phyloP scores from a whole-genome alignment of 768 basidiomycete genomes.

The Lactarius evosmus region DNA sequence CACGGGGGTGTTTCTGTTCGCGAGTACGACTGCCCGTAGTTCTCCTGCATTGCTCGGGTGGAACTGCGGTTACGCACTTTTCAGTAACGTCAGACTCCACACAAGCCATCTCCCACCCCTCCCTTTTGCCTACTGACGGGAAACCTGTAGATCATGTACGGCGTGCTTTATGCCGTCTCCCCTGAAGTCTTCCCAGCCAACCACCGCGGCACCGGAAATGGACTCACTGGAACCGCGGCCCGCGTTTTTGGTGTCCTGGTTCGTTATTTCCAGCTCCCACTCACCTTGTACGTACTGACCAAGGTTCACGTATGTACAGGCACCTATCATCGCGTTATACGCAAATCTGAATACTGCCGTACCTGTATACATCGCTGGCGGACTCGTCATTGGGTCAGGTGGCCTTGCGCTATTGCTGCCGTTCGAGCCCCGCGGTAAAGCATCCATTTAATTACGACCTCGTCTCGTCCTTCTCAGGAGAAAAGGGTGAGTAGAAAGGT shows the following conservation, averaged over 20 bases:
- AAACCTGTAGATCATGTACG: constrained; percentile 62
- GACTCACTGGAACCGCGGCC: constrained; percentile 54
- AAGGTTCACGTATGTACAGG: constrained; percentile 39
- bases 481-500: not conserved
- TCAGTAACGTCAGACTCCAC: constrained; percentile 45
- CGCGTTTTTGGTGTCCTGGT: constrained; percentile 71
- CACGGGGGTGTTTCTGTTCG: constrained; percentile 73
- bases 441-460: constrained; percentile 38
- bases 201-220: constrained; percentile 71
- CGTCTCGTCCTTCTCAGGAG: not conserved
- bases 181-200: constrained; percentile 71
- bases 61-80: constrained; percentile 76
- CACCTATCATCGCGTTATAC: constrained; percentile 68
- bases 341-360: constrained; percentile 60
- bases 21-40: constrained; percentile 67
- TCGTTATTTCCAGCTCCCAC: constrained; percentile 29
- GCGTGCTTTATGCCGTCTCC: constrained; percentile 67
- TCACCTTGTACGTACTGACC: not conserved
- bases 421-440: constrained; percentile 72
- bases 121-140: constrained; percentile 6
- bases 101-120: too few species aligned
- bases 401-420: constrained; percentile 60
- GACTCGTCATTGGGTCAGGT: constrained; percentile 59
- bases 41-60: constrained; percentile 69
- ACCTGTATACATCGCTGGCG: constrained; percentile 71